Conservation (phyloP, 371 early-diverging fungal genomes). For the Mucor racemosus region DNA sequence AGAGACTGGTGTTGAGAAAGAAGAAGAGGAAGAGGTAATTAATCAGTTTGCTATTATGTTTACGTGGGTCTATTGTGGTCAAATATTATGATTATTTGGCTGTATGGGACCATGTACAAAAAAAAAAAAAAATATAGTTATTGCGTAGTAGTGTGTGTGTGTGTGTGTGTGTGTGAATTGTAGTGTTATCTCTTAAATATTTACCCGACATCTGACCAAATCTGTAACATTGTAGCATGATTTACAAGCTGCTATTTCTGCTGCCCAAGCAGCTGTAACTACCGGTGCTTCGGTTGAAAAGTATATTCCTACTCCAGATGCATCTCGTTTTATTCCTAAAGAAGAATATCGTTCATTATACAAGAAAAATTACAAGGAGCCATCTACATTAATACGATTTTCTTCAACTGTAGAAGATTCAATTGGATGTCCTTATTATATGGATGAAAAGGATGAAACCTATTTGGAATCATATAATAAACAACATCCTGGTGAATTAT, state of each 20-base stretch:
- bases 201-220: slow-evolving; percentile 6
- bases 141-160: slow-evolving; percentile 12
- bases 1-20: slow-evolving; percentile 77
- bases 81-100: slow-evolving; percentile 1
- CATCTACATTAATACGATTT: slow-evolving; percentile 81
- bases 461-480: slow-evolving; percentile 69
- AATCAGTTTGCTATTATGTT: not conserved
- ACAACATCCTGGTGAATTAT: slow-evolving; percentile 29
- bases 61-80: not conserved
- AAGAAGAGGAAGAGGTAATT: slow-evolving; percentile 71
- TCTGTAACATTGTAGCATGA: slow-evolving; percentile 61
- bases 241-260: slow-evolving; percentile 90
- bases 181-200: slow-evolving; percentile 4
- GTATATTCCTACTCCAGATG: slow-evolving; percentile 96
- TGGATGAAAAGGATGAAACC: slow-evolving; percentile 85
- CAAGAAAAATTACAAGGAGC: slow-evolving; percentile 68
- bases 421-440: slow-evolving; percentile 85
- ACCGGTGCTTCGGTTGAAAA: slow-evolving; percentile 59
- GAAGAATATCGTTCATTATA: slow-evolving; percentile 74
- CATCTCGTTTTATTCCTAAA: slow-evolving; percentile 65
- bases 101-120: slow-evolving; percentile 3
- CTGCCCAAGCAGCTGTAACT: slow-evolving; percentile 72
- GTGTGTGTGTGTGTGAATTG: not conserved
- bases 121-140: not conserved
- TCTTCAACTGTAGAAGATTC: slow-evolving; percentile 86